These are phyloP conservation scores for Venturia effusa DNA, from an alignment of 2,329 filamentous ascomycete species.

Conservation along the genomic window DNA sequence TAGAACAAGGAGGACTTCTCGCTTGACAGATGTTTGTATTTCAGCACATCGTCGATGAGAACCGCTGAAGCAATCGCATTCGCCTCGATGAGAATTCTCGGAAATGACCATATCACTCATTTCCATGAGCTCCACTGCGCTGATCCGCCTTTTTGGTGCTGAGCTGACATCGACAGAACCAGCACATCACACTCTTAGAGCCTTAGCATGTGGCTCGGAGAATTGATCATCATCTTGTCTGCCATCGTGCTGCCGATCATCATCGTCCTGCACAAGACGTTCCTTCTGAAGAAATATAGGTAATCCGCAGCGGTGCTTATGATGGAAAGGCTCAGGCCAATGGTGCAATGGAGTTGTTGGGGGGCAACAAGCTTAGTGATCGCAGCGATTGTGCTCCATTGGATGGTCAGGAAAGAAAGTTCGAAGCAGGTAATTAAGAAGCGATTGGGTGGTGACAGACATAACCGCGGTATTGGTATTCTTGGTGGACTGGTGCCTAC, in stretches of 20 bases:
- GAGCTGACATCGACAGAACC: no score
- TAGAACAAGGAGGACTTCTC: background rate
- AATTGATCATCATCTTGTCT: background rate
- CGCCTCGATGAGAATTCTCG: background rate
- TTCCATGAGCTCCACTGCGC: background rate
- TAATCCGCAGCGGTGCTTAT: background rate
- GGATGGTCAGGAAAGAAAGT: background rate
- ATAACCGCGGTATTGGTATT: background rate
- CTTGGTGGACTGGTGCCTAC: background rate
- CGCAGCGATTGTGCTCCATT: background rate
- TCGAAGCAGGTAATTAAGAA: background rate
- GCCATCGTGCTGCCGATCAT: background rate
- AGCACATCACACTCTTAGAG: no score
- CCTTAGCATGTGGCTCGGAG: background rate
- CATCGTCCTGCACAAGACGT: slow-evolving; percentile 3
- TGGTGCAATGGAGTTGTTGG: slow-evolving; percentile 2
- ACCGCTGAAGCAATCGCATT: background rate
- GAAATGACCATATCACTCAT: background rate
- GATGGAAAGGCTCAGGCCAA: background rate
- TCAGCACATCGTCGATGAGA: background rate
- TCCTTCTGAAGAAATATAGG: background rate
- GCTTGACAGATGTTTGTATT: background rate
- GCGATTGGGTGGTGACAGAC: background rate
- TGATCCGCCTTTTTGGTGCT: background rate
- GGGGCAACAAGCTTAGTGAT: background rate